These are phyloP conservation scores for Lactarius hengduanensis DNA, from an alignment of 768 basidiomycete genomes.

Conservation along the genomic window DNA sequence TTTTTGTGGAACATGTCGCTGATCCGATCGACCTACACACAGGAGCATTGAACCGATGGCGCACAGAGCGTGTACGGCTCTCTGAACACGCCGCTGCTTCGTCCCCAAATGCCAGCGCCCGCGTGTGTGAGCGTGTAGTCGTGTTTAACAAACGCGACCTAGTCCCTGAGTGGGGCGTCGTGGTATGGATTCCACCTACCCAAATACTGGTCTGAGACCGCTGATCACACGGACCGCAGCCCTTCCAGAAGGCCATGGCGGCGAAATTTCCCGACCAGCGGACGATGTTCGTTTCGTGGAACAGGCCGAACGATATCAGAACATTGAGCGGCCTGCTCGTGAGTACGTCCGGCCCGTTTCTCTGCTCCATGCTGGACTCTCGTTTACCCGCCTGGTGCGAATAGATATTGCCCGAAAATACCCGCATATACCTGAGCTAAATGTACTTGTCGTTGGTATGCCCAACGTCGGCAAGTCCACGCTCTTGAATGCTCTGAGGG, in stretches of 20 bases:
- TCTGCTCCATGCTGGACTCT: neutral
- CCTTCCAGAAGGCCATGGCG: constrained; percentile 71
- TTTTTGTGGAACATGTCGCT: constrained; percentile 11
- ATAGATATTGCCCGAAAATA: constrained; percentile 68
- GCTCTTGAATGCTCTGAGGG: constrained; percentile 84
- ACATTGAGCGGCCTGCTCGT: constrained; percentile 64
- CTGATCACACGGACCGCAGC: constrained; percentile 43
- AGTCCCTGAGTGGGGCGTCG: constrained; percentile 83
- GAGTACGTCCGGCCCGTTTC: constrained; percentile 51
- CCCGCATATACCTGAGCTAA: constrained; percentile 71
- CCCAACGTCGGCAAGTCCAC: constrained; percentile 99
- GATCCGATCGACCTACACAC: constrained; percentile 6
- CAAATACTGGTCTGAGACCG: neutral
- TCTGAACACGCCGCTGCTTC: constrained; percentile 21
- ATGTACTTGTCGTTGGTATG: constrained; percentile 96
- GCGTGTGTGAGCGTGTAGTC: constrained; percentile 77
- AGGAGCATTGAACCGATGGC: constrained; percentile 27
- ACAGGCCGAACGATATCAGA: constrained; percentile 62
- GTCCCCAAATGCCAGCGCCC: constrained; percentile 25
- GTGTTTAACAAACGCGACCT: constrained; percentile 94
- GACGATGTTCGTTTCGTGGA: constrained; percentile 71
- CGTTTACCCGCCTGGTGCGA: constrained; percentile 10
- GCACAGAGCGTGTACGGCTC: constrained; percentile 25
- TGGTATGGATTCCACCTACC: constrained; percentile 49
- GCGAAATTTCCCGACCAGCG: constrained; percentile 68